These are phyloP conservation scores for Phialophora verrucosa DNA, from an alignment of 2,329 filamentous ascomycete species.

Conservation along the genomic window DNA sequence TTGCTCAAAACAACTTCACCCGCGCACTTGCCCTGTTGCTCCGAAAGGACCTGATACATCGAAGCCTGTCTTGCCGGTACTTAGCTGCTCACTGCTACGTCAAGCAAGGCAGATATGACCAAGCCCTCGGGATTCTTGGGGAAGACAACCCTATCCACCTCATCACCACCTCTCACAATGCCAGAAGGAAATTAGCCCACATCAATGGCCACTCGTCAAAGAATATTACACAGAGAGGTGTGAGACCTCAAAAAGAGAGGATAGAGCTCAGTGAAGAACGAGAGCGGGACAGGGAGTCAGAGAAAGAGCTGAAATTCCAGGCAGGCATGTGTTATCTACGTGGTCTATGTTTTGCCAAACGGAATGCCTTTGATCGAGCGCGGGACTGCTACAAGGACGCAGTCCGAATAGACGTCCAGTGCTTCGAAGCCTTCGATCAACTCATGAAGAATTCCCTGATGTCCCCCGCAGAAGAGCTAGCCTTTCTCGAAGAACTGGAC, in stretches of 20 bases:
- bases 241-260: conserved; percentile 58
- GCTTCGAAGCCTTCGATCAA: conserved; percentile 97
- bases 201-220: conserved; percentile 58
- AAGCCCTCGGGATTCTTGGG: conserved; percentile 83
- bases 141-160: conserved; percentile 94
- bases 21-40: conserved; percentile 85
- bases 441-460: conserved; percentile 96
- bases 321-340: conserved; percentile 96
- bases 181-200: conserved; percentile 73
- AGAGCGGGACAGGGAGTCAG: conserved; percentile 70
- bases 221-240: conserved; percentile 56
- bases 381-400: conserved; percentile 99
- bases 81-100: conserved; percentile 93
- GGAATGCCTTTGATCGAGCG: conserved; percentile 94
- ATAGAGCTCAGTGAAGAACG: conserved; percentile 62
- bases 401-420: conserved; percentile 94
- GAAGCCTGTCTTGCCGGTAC: conserved; percentile 87
- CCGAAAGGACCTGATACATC: conserved; percentile 78
- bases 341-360: conserved; percentile 92
- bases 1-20: conserved; percentile 91
- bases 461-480: conserved; percentile 85
- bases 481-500: conserved; percentile 84
- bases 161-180: conserved; percentile 68
- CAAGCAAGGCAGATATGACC: conserved; percentile 87
- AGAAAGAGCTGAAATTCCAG: conserved; percentile 80